phyloP scores from a whole-genome alignment of 352 stramenopile genomes.

The Plasmopara viticola region DNA sequence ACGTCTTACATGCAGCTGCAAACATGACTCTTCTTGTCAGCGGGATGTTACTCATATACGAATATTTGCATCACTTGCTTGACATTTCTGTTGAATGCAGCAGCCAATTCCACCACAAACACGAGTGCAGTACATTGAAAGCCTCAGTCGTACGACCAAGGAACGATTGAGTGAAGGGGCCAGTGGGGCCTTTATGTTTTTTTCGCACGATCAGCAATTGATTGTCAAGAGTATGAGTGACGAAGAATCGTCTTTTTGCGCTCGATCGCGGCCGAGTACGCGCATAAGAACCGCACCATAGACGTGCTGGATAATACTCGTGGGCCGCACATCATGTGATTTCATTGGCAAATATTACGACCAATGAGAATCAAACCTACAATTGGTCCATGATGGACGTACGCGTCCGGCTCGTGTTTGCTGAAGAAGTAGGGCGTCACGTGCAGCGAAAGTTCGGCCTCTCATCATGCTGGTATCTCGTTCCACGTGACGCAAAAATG shows the following conservation, averaged over 20 bases:
- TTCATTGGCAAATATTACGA: constrained; percentile 28
- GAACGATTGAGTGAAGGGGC: constrained; percentile 82
- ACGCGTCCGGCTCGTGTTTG: constrained; percentile 44
- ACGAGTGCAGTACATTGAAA: constrained; percentile 81
- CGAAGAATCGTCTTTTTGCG: constrained; percentile 78
- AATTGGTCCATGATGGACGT: constrained; percentile 1
- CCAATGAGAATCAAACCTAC: constrained; percentile 19
- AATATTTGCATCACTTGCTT: constrained; percentile 22
- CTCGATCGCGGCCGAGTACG: constrained; percentile 72
- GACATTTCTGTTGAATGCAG: constrained; percentile 63
- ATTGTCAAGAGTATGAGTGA: constrained; percentile 90
- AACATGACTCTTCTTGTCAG: not conserved
- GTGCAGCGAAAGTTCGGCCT: constrained; percentile 46
- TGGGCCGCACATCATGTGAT: no score
- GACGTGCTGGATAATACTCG: constrained; percentile 10
- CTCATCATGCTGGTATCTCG: constrained; percentile 58
- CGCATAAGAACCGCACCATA: constrained; percentile 77
- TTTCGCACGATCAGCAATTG: constrained; percentile 81
- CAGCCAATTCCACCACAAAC: constrained; percentile 82
- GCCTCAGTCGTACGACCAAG: constrained; percentile 78
- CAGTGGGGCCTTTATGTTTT: constrained; percentile 87
- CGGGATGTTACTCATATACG: not conserved
- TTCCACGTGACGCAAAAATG: constrained; percentile 36
- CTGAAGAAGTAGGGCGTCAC: constrained; percentile 39
- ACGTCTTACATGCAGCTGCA: constrained; percentile 53